Evolutionary conservation across 2,329 filamentous ascomycete species (phyloP).

Genomic region (Sclerotinia spermophila): DNA sequence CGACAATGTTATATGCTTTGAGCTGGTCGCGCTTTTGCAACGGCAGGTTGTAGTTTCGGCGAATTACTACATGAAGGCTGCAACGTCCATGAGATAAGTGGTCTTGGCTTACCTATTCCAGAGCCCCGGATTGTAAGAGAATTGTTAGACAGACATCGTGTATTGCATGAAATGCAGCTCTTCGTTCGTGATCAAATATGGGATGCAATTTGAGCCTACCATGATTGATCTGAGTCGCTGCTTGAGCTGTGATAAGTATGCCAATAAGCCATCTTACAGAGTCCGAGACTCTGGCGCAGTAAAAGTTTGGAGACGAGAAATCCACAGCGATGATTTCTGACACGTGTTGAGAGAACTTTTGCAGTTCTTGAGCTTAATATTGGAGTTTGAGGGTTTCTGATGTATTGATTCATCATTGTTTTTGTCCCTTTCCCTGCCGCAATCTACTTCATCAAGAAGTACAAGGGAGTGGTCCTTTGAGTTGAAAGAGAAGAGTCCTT

Average conservation of each 20-base stretch:
- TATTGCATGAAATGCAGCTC: slow-evolving; percentile 4
- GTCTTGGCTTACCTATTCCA: slow-evolving; percentile 13
- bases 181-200: slow-evolving; percentile 4
- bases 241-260: slow-evolving; percentile 2
- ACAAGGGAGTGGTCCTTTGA: background rate
- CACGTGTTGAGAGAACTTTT: slow-evolving; percentile 14
- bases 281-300: background rate
- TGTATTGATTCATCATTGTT: slow-evolving; percentile 6
- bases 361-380: background rate
- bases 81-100: background rate
- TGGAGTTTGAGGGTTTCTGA: background rate
- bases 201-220: background rate
- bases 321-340: slow-evolving; percentile 2
- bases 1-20: background rate
- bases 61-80: slow-evolving; percentile 7
- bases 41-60: slow-evolving; percentile 9
- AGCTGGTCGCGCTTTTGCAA: background rate
- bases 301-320: slow-evolving; percentile 18
- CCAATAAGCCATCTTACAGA: slow-evolving; percentile 6
- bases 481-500: background rate
- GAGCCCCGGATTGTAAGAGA: slow-evolving; percentile 2
- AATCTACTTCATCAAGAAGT: background rate
- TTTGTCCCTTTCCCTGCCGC: slow-evolving; percentile 1
- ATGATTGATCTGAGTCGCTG: slow-evolving; percentile 2
- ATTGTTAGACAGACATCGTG: background rate